Conservation (phyloP, 176 grass and related monocot species). For the Dactylis glomerata region DNA sequence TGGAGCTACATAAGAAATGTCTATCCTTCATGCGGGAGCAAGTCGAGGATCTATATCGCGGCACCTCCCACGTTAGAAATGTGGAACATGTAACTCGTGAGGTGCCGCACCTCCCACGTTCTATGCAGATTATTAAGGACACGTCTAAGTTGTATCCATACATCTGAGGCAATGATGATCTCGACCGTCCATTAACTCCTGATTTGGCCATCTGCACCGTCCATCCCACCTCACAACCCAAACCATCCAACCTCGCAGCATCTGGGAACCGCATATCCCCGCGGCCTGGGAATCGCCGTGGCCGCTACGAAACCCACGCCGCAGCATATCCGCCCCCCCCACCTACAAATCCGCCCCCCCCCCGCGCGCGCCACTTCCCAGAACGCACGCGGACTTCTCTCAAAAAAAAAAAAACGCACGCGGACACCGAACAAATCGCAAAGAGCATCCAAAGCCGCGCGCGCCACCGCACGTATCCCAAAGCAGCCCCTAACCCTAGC, state of each 20-base stretch:
- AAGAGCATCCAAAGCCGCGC: not conserved
- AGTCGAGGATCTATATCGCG: too few relatives aligned
- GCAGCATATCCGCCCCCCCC: not conserved
- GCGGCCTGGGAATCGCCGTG: not conserved
- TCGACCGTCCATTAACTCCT: not conserved
- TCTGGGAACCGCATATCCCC: not conserved
- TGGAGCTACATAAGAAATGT: too few relatives aligned
- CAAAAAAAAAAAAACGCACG: too few relatives aligned
- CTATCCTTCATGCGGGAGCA: too few relatives aligned
- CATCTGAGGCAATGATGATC: too few relatives aligned
- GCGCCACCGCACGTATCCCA: constrained; percentile 12
- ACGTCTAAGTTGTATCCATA: too few relatives aligned
- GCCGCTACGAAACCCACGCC: constrained; percentile 16
- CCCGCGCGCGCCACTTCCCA: not conserved
- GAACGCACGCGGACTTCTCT: too few relatives aligned
- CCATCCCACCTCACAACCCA: not conserved
- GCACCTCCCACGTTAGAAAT: too few relatives aligned
- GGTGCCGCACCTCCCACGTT: too few relatives aligned
- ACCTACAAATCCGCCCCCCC: constrained; percentile 5
- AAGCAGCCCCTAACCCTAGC: constrained; percentile 21
- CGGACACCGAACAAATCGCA: constrained; percentile 3
- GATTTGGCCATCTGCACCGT: not conserved
- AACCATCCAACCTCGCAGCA: not conserved
- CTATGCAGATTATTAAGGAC: too few relatives aligned
- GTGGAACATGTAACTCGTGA: too few relatives aligned